Evolutionary conservation across 2,329 filamentous ascomycete genomes (phyloP).

Genomic region (Sphaerulina vaccinii): DNA sequence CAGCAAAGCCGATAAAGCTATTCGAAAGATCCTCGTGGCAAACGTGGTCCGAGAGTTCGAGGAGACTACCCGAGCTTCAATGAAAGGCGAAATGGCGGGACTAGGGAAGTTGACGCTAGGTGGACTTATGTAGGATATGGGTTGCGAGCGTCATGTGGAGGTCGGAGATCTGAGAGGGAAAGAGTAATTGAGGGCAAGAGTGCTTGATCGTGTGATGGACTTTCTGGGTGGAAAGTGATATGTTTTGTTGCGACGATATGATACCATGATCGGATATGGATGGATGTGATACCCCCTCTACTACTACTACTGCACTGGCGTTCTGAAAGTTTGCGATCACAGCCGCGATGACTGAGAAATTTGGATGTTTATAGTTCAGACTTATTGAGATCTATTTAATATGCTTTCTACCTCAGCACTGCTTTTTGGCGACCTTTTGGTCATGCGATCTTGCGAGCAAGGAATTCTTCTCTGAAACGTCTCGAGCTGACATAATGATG

Average conservation of each 20-base stretch:
- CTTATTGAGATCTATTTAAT: too few relatives aligned
- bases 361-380: too few relatives aligned
- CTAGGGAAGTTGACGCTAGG: conserved; percentile 87
- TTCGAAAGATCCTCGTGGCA: conserved; percentile 85
- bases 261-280: not conserved
- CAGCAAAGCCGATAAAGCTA: conserved; percentile 78
- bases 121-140: conserved; percentile 64
- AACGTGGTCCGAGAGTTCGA: conserved; percentile 91
- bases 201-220: not conserved
- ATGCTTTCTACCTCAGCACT: too few relatives aligned
- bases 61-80: conserved; percentile 72
- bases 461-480: too few relatives aligned
- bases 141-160: conserved; percentile 8
- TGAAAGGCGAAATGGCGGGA: conserved; percentile 78
- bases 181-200: not conserved
- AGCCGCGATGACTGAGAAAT: too few relatives aligned
- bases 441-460: too few relatives aligned
- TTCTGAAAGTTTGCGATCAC: too few relatives aligned
- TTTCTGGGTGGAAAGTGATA: not conserved
- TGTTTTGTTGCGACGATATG: not conserved
- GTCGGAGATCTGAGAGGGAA: not conserved
- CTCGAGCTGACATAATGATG: too few relatives aligned
- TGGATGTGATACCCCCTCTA: not conserved
- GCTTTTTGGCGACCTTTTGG: too few relatives aligned
- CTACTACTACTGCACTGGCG: not conserved